A percentile compares a stretch with the other conserved stretches of the same genome.
These are phyloP conservation scores for Daucus carota DNA, from an alignment of 129 eudicot genomes.

Conservation along the genomic window DNA sequence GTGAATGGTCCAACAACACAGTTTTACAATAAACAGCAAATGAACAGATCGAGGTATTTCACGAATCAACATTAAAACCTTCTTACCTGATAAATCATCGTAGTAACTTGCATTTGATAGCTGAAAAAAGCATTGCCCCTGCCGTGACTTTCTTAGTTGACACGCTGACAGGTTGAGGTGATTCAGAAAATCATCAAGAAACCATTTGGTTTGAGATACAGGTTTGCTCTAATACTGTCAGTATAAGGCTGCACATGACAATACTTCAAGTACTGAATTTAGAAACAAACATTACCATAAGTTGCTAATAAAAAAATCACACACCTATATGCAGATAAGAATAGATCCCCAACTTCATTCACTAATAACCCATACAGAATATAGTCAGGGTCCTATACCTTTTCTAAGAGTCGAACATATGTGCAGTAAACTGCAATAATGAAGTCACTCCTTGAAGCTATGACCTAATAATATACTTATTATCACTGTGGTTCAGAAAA, in stretches of 20 bases:
- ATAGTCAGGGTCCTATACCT: background rate
- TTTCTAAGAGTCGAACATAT: background rate
- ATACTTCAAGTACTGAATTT: background rate
- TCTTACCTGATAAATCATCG: background rate
- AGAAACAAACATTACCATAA: background rate
- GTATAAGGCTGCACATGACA: slow-evolving; percentile 1
- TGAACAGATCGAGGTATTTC: too few relatives aligned
- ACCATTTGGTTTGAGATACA: background rate
- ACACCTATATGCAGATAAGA: background rate
- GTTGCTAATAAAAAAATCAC: background rate
- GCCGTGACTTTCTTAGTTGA: background rate
- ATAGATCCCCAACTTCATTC: background rate
- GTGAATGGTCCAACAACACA: background rate
- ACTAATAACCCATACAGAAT: background rate
- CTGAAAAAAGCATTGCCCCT: background rate
- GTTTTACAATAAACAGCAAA: background rate
- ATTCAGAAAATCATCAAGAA: background rate
- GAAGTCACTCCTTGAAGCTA: background rate
- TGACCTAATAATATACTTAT: background rate
- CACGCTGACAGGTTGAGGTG: background rate
- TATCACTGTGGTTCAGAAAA: background rate
- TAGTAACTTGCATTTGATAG: background rate
- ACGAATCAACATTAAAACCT: background rate
- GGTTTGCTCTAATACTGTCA: background rate
- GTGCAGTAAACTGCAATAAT: background rate